Percentiles rank a stretch among this genome's conserved stretches.
Conservation (phyloP, 2,329 filamentous ascomycete genomes). For the Fusarium sp. region DNA sequence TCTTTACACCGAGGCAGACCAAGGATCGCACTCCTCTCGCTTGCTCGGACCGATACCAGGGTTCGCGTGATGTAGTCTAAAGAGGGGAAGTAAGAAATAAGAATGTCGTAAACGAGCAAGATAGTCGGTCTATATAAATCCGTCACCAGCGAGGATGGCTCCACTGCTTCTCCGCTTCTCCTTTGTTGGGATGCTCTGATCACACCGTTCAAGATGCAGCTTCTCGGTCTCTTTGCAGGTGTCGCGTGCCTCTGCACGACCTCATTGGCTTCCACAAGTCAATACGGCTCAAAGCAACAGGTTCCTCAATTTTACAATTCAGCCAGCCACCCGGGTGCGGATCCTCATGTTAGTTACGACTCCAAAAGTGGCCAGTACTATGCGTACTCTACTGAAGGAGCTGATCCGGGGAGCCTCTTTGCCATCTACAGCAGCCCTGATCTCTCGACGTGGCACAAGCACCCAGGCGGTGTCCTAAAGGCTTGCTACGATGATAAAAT, state of each 20-base stretch:
- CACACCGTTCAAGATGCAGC: conserved; percentile 9
- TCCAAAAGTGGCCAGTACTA: conserved; percentile 52
- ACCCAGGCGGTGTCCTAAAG: conserved; percentile 53
- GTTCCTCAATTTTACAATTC: conserved; percentile 55
- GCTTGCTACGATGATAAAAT: conserved; percentile 53
- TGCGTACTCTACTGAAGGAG: conserved; percentile 56
- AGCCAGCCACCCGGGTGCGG: conserved; percentile 53
- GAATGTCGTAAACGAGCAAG: conserved; percentile 19
- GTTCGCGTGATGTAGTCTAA: conserved; percentile 2
- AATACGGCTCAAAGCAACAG: not conserved
- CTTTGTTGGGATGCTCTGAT: not conserved
- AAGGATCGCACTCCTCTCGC: conserved; percentile 27
- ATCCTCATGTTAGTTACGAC: conserved; percentile 55
- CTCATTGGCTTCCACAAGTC: conserved; percentile 11
- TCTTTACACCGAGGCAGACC: conserved; percentile 11
- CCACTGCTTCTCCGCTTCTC: not conserved
- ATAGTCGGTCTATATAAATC: not conserved
- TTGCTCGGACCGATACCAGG: conserved; percentile 28
- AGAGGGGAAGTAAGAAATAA: conserved; percentile 26
- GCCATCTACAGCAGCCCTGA: conserved; percentile 57
- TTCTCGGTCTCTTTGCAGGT: conserved; percentile 4
- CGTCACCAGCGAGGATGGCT: not conserved
- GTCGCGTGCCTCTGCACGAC: conserved; percentile 3
- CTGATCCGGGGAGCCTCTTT: conserved; percentile 53
- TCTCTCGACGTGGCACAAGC: conserved; percentile 55